These are phyloP conservation scores for Aureobasidium namibiae DNA, from an alignment of 2,329 filamentous ascomycete species.

Conservation along the genomic window DNA sequence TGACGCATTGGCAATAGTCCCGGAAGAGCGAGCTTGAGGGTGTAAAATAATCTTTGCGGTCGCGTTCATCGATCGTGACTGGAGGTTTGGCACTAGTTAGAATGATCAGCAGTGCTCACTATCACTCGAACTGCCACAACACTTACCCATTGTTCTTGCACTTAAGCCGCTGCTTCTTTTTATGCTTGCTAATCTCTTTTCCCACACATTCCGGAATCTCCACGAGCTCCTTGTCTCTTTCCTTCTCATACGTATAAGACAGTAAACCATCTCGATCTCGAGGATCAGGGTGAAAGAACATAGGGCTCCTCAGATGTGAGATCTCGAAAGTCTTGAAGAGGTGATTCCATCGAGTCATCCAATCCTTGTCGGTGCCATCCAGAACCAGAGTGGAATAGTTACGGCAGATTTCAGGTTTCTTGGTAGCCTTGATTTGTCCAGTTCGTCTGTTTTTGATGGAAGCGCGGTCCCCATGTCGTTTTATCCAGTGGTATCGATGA, in stretches of 20 bases:
- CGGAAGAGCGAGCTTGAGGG: slow-evolving; percentile 34
- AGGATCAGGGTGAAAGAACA: slow-evolving; percentile 78
- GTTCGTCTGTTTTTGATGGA: slow-evolving; percentile 47
- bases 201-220: slow-evolving; percentile 70
- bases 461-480: slow-evolving; percentile 54
- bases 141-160: slow-evolving; percentile 7
- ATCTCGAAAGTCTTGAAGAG: slow-evolving; percentile 64
- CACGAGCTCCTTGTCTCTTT: slow-evolving; percentile 54
- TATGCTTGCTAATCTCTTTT: slow-evolving; percentile 72
- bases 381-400: slow-evolving; percentile 51
- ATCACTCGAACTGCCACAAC: neutral
- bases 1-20: slow-evolving; percentile 33
- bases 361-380: slow-evolving; percentile 54
- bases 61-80: slow-evolving; percentile 36
- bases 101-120: neutral
- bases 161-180: slow-evolving; percentile 54
- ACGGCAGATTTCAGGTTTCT: slow-evolving; percentile 17
- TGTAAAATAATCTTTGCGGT: slow-evolving; percentile 40
- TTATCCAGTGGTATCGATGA: slow-evolving; percentile 70
- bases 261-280: slow-evolving; percentile 65
- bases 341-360: slow-evolving; percentile 64
- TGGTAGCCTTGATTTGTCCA: slow-evolving; percentile 32
- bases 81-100: slow-evolving; percentile 18
- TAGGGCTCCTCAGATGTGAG: slow-evolving; percentile 63
- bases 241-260: slow-evolving; percentile 56